These are phyloP conservation scores for Bidens hawaiensis DNA, from an alignment of 140 eudicot species.

Conservation along the genomic window DNA sequence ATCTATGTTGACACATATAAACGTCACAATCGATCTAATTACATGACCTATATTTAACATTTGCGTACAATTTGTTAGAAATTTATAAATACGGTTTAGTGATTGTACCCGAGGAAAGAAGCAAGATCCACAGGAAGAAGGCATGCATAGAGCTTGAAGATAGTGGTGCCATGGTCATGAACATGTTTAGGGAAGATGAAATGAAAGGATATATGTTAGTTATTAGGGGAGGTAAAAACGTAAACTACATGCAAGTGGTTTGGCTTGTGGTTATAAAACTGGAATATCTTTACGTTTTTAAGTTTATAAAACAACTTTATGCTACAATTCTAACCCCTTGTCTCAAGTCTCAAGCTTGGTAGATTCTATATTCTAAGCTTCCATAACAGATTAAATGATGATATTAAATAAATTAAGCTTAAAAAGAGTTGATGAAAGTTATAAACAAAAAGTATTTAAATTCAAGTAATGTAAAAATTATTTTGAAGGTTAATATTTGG, in stretches of 20 bases:
- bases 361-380: constrained; percentile 41
- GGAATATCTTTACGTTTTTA: constrained; percentile 25
- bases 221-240: background rate
- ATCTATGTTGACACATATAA: background rate
- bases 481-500: too few species aligned
- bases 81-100: background rate
- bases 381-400: too few species aligned
- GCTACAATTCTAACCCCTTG: constrained; percentile 11
- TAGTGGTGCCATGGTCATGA: background rate
- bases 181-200: constrained; percentile 5
- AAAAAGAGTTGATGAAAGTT: too few species aligned
- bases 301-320: constrained; percentile 3
- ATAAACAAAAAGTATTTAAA: too few species aligned
- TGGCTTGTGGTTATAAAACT: constrained; percentile 23
- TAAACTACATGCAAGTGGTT: constrained; percentile 16
- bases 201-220: constrained; percentile 3
- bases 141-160: constrained; percentile 18
- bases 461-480: too few species aligned
- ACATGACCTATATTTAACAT: background rate
- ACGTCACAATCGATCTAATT: background rate
- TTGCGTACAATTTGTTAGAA: background rate
- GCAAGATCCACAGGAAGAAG: constrained; percentile 16
- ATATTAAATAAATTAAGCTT: too few species aligned
- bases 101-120: constrained; percentile 38
- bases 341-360: constrained; percentile 41